Conservation (phyloP, 2,329 filamentous ascomycete genomes). For the Drechslera avenae region DNA sequence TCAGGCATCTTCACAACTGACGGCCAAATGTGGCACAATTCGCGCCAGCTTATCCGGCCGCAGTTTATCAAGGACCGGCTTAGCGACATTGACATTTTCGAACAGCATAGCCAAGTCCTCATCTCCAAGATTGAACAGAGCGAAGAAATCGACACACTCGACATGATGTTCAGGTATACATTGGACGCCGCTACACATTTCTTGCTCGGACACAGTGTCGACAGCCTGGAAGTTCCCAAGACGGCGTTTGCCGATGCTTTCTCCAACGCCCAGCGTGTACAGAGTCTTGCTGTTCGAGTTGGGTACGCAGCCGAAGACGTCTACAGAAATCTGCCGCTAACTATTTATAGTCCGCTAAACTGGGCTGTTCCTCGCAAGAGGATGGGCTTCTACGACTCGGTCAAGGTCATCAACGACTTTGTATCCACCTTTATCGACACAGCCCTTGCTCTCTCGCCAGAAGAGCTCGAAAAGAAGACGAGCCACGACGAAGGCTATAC, state of each 20-base stretch:
- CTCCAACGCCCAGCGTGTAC: conserved; percentile 75
- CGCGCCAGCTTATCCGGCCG: conserved; percentile 79
- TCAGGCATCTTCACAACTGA: conserved; percentile 71
- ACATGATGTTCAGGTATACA: conserved; percentile 77
- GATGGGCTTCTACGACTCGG: conserved; percentile 63
- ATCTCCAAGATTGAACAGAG: conserved; percentile 64
- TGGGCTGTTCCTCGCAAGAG: conserved; percentile 66
- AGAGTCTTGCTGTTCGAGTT: conserved; percentile 68
- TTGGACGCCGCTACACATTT: conserved; percentile 88
- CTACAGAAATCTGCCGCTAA: conserved; percentile 7
- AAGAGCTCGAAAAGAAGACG: conserved; percentile 74
- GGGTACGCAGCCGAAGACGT: conserved; percentile 54
- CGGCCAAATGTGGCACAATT: conserved; percentile 76
- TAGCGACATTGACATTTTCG: conserved; percentile 80
- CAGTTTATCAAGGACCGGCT: conserved; percentile 87
- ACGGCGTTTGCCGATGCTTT: conserved; percentile 82
- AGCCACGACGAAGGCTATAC: conserved; percentile 77
- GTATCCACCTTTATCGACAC: conserved; percentile 78
- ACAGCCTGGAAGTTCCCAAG: conserved; percentile 61
- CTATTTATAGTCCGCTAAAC: conserved; percentile 60
- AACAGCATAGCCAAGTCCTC: conserved; percentile 76
- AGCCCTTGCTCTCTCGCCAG: conserved; percentile 69
- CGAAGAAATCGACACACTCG: conserved; percentile 70
- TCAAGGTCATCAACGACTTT: conserved; percentile 75
- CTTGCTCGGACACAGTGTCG: conserved; percentile 76